Conservation (phyloP, 495 filamentous ascomycete genomes). For the Aspergillus taichungensis region DNA sequence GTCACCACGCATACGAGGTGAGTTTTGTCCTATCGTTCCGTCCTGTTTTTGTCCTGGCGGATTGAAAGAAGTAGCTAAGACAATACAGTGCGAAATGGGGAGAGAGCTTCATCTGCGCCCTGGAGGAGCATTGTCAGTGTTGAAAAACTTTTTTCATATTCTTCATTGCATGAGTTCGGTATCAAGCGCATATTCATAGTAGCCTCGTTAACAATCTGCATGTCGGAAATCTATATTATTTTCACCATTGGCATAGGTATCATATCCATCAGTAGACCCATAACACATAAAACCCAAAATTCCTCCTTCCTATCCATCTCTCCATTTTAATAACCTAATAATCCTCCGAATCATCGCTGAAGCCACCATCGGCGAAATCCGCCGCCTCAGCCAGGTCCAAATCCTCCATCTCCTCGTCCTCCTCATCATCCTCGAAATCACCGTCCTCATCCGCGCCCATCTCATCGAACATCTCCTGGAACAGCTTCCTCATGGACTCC, state of each 20-base stretch:
- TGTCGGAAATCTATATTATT: too few relatives aligned
- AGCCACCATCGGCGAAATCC: neutral
- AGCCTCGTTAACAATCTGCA: too few relatives aligned
- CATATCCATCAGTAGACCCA: too few relatives aligned
- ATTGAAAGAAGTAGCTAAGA: conserved; percentile 1
- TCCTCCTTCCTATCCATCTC: too few relatives aligned
- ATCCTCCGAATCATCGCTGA: conserved; percentile 6
- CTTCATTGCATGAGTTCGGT: too few relatives aligned
- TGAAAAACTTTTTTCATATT: too few relatives aligned
- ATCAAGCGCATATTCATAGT: too few relatives aligned
- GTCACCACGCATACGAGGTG: conserved; percentile 82
- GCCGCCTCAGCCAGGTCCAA: neutral
- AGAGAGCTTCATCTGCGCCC: conserved; percentile 18
- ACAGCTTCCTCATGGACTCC: conserved; percentile 1
- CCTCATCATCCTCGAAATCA: conserved; percentile 2
- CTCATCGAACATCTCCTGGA: conserved; percentile 4
- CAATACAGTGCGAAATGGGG: conserved; percentile 31
- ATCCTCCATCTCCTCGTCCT: conserved; percentile 1
- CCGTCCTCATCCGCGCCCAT: conserved; percentile 1
- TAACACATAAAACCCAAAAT: too few relatives aligned
- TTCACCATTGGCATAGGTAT: too few relatives aligned
- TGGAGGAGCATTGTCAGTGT: too few relatives aligned
- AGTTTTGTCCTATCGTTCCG: neutral
- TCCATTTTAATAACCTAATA: neutral
- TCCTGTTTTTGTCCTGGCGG: neutral